These are phyloP conservation scores for Leptomonas seymouri DNA, from an alignment of 208 protist species.

Conservation along the genomic window DNA sequence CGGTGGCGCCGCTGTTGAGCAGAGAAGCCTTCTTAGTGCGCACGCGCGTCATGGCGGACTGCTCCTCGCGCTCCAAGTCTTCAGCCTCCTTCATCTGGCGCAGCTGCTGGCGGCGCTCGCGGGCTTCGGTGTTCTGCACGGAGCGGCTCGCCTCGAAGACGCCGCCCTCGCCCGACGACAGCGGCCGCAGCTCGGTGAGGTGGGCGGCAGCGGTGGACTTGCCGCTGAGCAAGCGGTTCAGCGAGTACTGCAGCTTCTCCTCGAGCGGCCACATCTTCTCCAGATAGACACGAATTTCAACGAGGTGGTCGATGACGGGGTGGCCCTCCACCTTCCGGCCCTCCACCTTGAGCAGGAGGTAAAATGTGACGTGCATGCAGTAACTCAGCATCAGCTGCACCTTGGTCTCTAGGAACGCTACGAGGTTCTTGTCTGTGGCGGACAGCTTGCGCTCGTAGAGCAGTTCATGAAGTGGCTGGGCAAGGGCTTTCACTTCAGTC, in stretches of 20 bases:
- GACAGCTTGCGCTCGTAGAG: constrained; percentile 82
- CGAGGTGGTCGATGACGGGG: constrained; percentile 94
- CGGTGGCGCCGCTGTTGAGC: constrained; percentile 52
- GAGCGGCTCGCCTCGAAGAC: constrained; percentile 39
- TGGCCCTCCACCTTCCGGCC: constrained; percentile 93
- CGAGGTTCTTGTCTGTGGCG: constrained; percentile 74
- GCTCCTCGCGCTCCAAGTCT: constrained; percentile 85
- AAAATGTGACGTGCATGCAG: constrained; percentile 96
- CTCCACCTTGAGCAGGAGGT: constrained; percentile 92
- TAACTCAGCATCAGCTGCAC: constrained; percentile 95
- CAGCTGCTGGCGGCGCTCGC: constrained; percentile 70
- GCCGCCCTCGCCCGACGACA: constrained; percentile 41
- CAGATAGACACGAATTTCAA: constrained; percentile 93
- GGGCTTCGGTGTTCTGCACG: constrained; percentile 49
- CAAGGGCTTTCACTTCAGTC: constrained; percentile 82
- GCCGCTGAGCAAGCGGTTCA: constrained; percentile 93
- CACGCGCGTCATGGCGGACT: constrained; percentile 82
- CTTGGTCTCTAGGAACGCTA: constrained; percentile 91
- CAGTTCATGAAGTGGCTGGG: constrained; percentile 82
- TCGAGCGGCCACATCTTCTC: constrained; percentile 96
- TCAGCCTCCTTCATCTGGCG: constrained; percentile 68
- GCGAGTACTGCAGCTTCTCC: constrained; percentile 96
- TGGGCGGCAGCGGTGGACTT: constrained; percentile 69
- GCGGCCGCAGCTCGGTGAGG: constrained; percentile 68
- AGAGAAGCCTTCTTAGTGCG: constrained; percentile 72